A percentile compares a stretch with the other conserved stretches of the same genome.
These are phyloP conservation scores for Leucosporidium scottii DNA, from an alignment of 768 basidiomycete species.

Conservation along the genomic window DNA sequence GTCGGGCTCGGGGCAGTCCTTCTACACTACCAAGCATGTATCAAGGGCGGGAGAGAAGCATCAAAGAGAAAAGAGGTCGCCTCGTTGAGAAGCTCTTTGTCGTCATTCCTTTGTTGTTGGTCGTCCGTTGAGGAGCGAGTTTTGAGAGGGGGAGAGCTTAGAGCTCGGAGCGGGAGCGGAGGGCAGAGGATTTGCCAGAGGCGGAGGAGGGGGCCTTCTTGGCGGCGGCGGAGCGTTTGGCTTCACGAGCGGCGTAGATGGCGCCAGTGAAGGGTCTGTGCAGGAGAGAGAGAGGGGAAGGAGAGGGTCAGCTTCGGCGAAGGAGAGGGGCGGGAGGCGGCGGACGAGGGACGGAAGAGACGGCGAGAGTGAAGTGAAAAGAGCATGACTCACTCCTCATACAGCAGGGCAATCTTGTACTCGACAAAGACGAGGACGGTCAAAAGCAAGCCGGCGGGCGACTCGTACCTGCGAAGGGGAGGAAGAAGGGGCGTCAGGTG, in stretches of 20 bases:
- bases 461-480: conserved; percentile 58
- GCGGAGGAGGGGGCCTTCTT: neutral
- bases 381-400: conserved; percentile 76
- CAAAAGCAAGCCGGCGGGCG: conserved; percentile 74
- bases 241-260: conserved; percentile 44
- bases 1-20: no score
- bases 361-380: no score
- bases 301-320: neutral
- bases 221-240: conserved; percentile 8
- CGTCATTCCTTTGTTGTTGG: no score
- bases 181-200: no score
- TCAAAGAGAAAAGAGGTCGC: no score
- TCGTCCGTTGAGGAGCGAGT: no score
- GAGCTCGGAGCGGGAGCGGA: no score
- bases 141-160: no score
- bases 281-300: neutral
- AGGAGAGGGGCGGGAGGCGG: neutral
- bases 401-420: conserved; percentile 74
- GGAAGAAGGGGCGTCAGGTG: neutral
- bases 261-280: conserved; percentile 47
- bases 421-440: conserved; percentile 73
- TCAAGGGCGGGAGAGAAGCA: no score
- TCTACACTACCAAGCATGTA: no score
- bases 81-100: no score
- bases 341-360: no score